phyloP scores from a whole-genome alignment of 2,329 filamentous ascomycete genomes.

The Tolypocladium album region DNA sequence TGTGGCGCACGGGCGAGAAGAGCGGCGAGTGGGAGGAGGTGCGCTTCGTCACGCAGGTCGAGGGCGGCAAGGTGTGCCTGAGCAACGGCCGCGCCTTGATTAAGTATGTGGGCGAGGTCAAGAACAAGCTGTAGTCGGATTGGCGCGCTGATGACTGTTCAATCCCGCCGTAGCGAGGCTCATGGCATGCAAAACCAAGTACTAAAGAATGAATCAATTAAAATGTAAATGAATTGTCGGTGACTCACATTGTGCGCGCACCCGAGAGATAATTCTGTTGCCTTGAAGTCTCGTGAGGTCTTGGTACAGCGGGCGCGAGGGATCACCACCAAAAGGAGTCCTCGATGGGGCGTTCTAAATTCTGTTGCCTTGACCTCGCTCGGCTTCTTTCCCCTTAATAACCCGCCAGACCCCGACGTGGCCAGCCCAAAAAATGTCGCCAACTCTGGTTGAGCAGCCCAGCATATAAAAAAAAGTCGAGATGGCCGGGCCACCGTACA shows the following conservation, averaged over 20 bases:
- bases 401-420: neutral
- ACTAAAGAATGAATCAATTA: neutral
- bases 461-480: neutral
- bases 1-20: slow-evolving; percentile 64
- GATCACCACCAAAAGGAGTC: neutral
- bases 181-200: neutral
- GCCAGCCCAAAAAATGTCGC: neutral
- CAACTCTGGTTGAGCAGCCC: neutral
- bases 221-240: neutral
- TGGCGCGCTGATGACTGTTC: neutral
- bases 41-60: slow-evolving; percentile 67
- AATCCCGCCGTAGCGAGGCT: neutral
- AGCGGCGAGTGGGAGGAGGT: slow-evolving; percentile 68
- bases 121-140: slow-evolving; percentile 49
- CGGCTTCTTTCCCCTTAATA: slow-evolving; percentile 2
- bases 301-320: neutral
- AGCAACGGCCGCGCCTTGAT: slow-evolving; percentile 79
- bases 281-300: neutral
- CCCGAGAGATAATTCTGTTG: neutral
- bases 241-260: neutral
- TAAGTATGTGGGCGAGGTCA: slow-evolving; percentile 44
- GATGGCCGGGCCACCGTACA: slow-evolving; percentile 30
- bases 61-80: slow-evolving; percentile 72
- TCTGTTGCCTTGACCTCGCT: slow-evolving; percentile 10
- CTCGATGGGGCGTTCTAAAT: slow-evolving; percentile 1